Conservation (phyloP, 805 yeast species). For the Yarrowia sp. region DNA sequence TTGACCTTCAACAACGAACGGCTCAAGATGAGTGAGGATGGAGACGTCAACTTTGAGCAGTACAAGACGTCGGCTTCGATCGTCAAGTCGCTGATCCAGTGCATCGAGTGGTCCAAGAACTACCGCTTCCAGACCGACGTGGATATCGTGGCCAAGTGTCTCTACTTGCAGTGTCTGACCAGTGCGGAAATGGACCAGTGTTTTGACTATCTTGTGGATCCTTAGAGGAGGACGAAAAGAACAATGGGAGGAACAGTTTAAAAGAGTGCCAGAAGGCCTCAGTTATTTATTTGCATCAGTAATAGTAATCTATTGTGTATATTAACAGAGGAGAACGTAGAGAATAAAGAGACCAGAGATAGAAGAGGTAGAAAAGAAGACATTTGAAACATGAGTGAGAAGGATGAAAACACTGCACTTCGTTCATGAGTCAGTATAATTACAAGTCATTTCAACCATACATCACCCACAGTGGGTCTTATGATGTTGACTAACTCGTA, state of each 20-base stretch:
- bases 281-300: slow-evolving; percentile 35
- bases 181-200: slow-evolving; percentile 46
- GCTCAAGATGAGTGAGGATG: slow-evolving; percentile 45
- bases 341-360: no score
- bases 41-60: slow-evolving; percentile 77
- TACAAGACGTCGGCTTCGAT: slow-evolving; percentile 77
- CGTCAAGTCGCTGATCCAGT: slow-evolving; percentile 75
- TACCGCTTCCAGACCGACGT: slow-evolving; percentile 64
- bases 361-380: no score
- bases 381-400: no score
- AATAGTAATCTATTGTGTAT: slow-evolving; percentile 30
- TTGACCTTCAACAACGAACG: slow-evolving; percentile 75
- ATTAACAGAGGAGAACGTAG: neutral
- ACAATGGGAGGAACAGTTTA: neutral
- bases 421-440: no score
- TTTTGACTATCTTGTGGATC: slow-evolving; percentile 38
- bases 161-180: slow-evolving; percentile 64
- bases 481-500: no score
- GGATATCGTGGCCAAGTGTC: slow-evolving; percentile 80
- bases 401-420: no score
- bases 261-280: slow-evolving; percentile 22
- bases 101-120: slow-evolving; percentile 83
- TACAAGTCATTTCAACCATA: no score
- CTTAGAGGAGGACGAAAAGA: neutral
- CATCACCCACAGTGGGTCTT: no score